Evolutionary conservation across 2,329 filamentous ascomycete species (phyloP), one percentile per base, ranked within the genome.

Genomic region (Pezicula carpinea): DNA sequence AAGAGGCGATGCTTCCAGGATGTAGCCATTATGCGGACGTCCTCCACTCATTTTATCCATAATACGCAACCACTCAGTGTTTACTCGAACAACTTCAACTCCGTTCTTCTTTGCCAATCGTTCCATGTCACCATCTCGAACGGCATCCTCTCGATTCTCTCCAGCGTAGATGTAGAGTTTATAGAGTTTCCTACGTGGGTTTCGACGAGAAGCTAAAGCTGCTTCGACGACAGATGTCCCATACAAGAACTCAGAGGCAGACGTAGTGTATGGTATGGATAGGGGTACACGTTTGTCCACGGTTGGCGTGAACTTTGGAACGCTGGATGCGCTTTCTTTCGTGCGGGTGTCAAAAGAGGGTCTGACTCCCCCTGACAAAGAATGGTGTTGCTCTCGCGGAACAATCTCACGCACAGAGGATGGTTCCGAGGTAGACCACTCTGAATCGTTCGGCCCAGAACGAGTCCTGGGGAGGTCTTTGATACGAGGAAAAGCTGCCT

Each of bases 171-270:
- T 71, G 64, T 97, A 96, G 3, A 99, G 76, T 46, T 83, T 87
- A 70, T 96, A 95, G 3, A 95, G 68, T 59, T 87, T 82, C 48
- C 93, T 82, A 29, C 81, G 76, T 10, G 73, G 73, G 39, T 69
- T 64, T 29, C 49, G 50, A 35, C 39, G 48, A 38, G 80, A 78
- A 54, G 76, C 81, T 17, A 99, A 71, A 0, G 90, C 91, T 17
- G 91, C 87, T 52, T 86, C 76, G 18, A 97, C 89, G 2, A 88
- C 82, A 2, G 86, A 87, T 38, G 79, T 80, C 5, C 93, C 93
- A 62, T 95, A 97, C 2, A 99, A 73, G 58, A 96, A 97, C 52
- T 96, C 86, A 0, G 91, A 96, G 5, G 89, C 88, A 0, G 92
- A 86, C 1, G 89, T 95, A 0, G 88, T 89, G 62, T 92, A 84